A percentile compares a stretch with the other conserved stretches of the same genome.
phyloP scores from a whole-genome alignment of 495 filamentous ascomycete genomes.

The Tuber aestivum region DNA sequence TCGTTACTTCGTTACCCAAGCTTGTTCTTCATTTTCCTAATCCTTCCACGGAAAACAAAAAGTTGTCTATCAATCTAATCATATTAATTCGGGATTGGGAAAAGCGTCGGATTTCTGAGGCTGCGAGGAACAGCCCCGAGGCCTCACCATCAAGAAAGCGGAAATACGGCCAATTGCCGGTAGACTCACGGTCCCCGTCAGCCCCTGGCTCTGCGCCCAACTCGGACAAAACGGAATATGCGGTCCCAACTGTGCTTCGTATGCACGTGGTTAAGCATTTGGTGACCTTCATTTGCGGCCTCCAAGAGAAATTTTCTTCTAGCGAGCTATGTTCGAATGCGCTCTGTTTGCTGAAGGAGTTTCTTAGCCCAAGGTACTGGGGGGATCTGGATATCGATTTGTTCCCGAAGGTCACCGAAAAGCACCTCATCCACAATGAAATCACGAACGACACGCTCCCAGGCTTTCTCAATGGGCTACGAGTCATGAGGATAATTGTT shows the following conservation, averaged over 20 bases:
- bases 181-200: constrained; percentile 43
- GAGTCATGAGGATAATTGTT: constrained; percentile 80
- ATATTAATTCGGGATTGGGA: constrained; percentile 90
- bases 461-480: constrained; percentile 69
- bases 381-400: constrained; percentile 84
- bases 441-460: constrained; percentile 34
- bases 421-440: constrained; percentile 35
- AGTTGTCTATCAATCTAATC: constrained; percentile 83
- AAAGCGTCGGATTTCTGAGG: constrained; percentile 56
- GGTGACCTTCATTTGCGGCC: constrained; percentile 82
- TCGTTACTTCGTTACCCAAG: constrained; percentile 82
- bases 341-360: constrained; percentile 70
- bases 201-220: constrained; percentile 49
- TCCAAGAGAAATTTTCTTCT: constrained; percentile 72
- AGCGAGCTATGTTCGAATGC: constrained; percentile 82
- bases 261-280: constrained; percentile 84
- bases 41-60: constrained; percentile 87
- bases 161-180: constrained; percentile 58
- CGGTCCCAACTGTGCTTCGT: constrained; percentile 59
- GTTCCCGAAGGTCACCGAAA: constrained; percentile 82
- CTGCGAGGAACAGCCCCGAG: constrained; percentile 32
- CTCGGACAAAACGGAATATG: constrained; percentile 58
- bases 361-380: constrained; percentile 86
- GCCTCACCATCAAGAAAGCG: constrained; percentile 53
- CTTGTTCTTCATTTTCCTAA: constrained; percentile 71